A percentile compares a stretch with the other conserved stretches of the same genome.
These are phyloP conservation scores for Boletellus deceptivus DNA, from an alignment of 1,284 basidiomycete genomes.

Conservation along the genomic window DNA sequence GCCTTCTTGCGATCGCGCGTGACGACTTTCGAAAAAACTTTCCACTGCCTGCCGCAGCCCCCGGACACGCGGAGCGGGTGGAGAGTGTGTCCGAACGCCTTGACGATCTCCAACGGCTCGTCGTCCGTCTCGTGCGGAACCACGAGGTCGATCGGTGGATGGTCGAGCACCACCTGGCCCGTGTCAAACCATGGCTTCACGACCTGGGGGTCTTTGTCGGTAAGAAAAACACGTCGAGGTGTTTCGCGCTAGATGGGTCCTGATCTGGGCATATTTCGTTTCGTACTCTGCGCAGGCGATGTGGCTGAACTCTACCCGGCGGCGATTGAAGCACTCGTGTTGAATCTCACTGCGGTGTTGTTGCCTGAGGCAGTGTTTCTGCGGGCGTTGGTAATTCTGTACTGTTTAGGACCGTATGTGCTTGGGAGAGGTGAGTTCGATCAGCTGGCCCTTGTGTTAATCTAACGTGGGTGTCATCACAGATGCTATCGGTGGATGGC, in stretches of 20 bases:
- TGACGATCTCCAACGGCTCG: not conserved
- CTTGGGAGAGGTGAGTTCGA: slow-evolving; percentile 8
- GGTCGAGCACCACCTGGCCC: slow-evolving; percentile 4
- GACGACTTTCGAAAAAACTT: slow-evolving; percentile 9
- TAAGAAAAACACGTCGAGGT: slow-evolving; percentile 2
- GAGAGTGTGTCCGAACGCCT: not conserved
- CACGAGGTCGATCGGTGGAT: not conserved
- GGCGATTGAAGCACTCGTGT: slow-evolving; percentile 9
- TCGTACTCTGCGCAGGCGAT: slow-evolving; percentile 10
- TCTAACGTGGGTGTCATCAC: not conserved
- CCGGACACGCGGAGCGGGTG: slow-evolving; percentile 7
- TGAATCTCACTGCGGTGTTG: slow-evolving; percentile 8
- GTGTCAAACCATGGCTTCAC: slow-evolving; percentile 1
- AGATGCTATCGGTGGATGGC: slow-evolving; percentile 16
- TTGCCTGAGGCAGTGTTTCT: slow-evolving; percentile 13
- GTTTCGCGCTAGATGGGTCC: not conserved
- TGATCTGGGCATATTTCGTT: no score
- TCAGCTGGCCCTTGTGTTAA: not conserved
- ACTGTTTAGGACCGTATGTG: slow-evolving; percentile 15
- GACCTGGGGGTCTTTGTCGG: slow-evolving; percentile 10
- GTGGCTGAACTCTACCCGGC: slow-evolving; percentile 17
- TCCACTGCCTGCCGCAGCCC: slow-evolving; percentile 10
- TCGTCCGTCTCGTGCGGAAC: slow-evolving; percentile 4
- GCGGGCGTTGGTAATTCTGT: slow-evolving; percentile 15
- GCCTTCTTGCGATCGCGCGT: not conserved